Base-by-base conservation (phyloP, 1,284 basidiomycete genomes). In the Schizopora paradoxa region DNA sequence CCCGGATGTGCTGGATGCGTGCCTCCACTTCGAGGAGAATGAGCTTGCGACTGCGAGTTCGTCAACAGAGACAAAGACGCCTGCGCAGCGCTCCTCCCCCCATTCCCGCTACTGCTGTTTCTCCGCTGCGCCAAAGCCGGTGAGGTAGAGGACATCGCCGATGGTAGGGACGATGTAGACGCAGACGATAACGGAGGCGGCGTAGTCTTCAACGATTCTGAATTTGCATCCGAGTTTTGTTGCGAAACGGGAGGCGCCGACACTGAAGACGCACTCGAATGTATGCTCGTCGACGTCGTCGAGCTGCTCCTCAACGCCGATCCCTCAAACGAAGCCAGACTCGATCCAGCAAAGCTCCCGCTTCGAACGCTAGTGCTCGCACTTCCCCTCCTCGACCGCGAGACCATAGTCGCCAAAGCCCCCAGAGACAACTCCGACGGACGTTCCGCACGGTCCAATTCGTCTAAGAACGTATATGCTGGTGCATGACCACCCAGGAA, bases 1-100 rank as follows among this genome's bases (percentile, higher is more conserved):
- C 84, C 83, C 1, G 84, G 85, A 54, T 82, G 84, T 43, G 76
- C 72, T 18, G 74, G 73, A 51, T 79, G 75, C n/a, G 65, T 58
- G 2, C 38, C 32, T 2, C 48, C 10, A 14, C 37, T 14, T 23
- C 38, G 22, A 25, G 44, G 50, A 11, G 48, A 50, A 21, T 43
- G 48, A 16, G 48, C n/a, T 31, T 48, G 43, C 23, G 46, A 44
- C 33, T 26, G 35, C 6, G 34, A 43, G 31, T 27, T 27, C 27
- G 26, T 43, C 13, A 37, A 16, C 28, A 26, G 27, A 6, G 47
- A 34, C 6, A 43, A 35, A 16, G 33, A 35, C 2, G 33, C 22
- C 6, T 16, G 33, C 3, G 33, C 18, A 3, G 14, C 33, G n/a
- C 28, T 31, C 14, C 28, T 31, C 14, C 10, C 28, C 10, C 28